Evolutionary conservation across 306 rosid genomes (phyloP).

Genomic region (Urtica urens): DNA sequence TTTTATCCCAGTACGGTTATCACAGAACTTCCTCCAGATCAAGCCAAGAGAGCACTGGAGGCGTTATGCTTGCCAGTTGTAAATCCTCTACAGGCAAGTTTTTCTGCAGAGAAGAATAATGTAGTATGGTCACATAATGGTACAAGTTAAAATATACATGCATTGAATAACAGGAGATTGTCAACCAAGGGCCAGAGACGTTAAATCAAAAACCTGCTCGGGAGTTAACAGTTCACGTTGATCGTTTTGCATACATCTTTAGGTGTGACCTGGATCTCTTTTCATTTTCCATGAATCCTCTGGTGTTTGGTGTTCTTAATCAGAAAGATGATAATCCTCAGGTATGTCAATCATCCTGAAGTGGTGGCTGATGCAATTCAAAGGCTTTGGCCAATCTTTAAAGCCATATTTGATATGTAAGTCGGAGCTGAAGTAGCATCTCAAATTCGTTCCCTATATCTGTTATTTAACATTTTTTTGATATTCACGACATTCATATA

Average conservation of each 20-base stretch:
- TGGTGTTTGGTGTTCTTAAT: conserved; percentile 19
- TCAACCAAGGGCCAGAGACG: conserved; percentile 69
- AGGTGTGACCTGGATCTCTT: conserved; percentile 41
- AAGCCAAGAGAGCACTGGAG: conserved; percentile 82
- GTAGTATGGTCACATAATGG: background rate
- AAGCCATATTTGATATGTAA: conserved; percentile 93
- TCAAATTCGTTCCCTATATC: background rate
- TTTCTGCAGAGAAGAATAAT: conserved; percentile 13
- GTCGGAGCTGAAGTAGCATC: conserved; percentile 20
- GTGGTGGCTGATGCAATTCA: conserved; percentile 97
- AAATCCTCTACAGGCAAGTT: conserved; percentile 77
- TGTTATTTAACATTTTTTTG: background rate
- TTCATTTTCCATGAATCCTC: conserved; percentile 10
- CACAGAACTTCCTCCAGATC: conserved; percentile 84
- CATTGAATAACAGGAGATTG: conserved; percentile 57
- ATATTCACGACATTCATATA: conserved; percentile 16
- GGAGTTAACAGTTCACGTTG: conserved; percentile 89
- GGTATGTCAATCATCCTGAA: conserved; percentile 91
- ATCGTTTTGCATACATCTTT: conserved; percentile 90
- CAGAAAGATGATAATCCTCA: conserved; percentile 23
- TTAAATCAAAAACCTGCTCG: conserved; percentile 70
- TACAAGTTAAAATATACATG: conserved; percentile 14
- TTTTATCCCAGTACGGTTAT: conserved; percentile 63
- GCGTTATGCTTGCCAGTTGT: conserved; percentile 88
- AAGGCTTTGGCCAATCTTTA: conserved; percentile 92